phyloP scores from a whole-genome alignment of 805 yeast genomes.

The Torulaspora quercuum region DNA sequence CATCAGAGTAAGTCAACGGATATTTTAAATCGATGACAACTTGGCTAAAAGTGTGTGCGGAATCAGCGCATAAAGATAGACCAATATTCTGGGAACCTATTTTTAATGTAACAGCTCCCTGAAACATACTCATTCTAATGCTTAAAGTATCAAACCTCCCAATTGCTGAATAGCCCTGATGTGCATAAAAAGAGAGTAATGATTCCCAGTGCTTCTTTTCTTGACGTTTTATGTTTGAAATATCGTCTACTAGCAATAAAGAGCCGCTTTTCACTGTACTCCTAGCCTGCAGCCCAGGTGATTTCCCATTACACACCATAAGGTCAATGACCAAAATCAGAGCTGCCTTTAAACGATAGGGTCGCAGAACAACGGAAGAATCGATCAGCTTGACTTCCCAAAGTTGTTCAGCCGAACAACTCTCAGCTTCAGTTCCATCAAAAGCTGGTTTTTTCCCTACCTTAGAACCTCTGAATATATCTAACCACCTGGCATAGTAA shows the following conservation, averaged over 20 bases:
- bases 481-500: conserved; percentile 60
- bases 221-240: conserved; percentile 30
- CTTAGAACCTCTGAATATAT: conserved; percentile 10
- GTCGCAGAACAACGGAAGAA: conserved; percentile 58
- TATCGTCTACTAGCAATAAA: conserved; percentile 64
- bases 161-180: conserved; percentile 29
- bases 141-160: conserved; percentile 21
- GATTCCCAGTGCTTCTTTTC: conserved; percentile 20
- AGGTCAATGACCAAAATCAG: conserved; percentile 53
- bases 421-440: neutral
- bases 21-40: conserved; percentile 67
- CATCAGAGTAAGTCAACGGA: conserved; percentile 57
- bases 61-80: conserved; percentile 76
- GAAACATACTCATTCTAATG: conserved; percentile 5
- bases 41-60: conserved; percentile 68
- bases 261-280: conserved; percentile 49
- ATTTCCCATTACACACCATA: conserved; percentile 44
- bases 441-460: neutral
- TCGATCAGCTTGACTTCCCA: conserved; percentile 41
- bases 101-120: conserved; percentile 43
- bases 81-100: conserved; percentile 47
- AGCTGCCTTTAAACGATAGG: conserved; percentile 57
- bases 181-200: conserved; percentile 21
- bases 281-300: conserved; percentile 37
- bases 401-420: conserved; percentile 1